phyloP scores from a whole-genome alignment of 2,329 filamentous ascomycete species.

The Aspergillus cejpii region DNA sequence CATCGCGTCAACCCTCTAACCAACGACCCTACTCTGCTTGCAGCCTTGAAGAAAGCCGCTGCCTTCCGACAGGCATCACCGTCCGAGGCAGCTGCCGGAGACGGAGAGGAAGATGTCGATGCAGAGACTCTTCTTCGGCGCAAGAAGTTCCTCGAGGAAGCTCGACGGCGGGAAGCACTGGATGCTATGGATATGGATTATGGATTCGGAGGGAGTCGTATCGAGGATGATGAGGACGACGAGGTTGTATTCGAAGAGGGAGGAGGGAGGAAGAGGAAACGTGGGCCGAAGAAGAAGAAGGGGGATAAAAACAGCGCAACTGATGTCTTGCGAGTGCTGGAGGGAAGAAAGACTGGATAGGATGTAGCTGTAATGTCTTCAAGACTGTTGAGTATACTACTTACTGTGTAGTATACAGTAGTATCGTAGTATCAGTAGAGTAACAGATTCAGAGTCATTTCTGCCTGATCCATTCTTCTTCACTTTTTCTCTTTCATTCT shows the following conservation, averaged over 20 bases:
- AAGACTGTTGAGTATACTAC: too few species aligned
- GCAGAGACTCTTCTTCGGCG: slow-evolving; percentile 62
- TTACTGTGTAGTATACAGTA: too few species aligned
- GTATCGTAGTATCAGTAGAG: background rate
- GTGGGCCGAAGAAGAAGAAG: slow-evolving; percentile 50
- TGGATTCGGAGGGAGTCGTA: slow-evolving; percentile 82
- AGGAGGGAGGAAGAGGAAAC: slow-evolving; percentile 44
- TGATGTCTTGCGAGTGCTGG: slow-evolving; percentile 74
- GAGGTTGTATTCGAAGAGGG: slow-evolving; percentile 57
- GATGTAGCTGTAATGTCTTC: too few species aligned
- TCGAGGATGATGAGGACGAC: slow-evolving; percentile 81
- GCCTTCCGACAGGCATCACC: slow-evolving; percentile 48
- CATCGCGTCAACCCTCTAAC: slow-evolving; percentile 43
- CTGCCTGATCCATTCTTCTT: background rate
- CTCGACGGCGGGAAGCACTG: slow-evolving; percentile 54
- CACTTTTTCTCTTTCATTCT: background rate
- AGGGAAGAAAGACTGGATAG: slow-evolving; percentile 45
- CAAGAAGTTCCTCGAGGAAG: slow-evolving; percentile 65
- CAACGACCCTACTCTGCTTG: slow-evolving; percentile 70
- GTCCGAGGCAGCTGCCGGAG: slow-evolving; percentile 32
- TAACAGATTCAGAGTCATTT: background rate
- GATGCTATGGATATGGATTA: slow-evolving; percentile 90
- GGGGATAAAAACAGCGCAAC: slow-evolving; percentile 59
- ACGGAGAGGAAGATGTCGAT: slow-evolving; percentile 43
- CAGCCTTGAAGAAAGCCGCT: slow-evolving; percentile 78